Evolutionary conservation across 257 asterid genomes (phyloP).

Genomic region (Nyctanthes arbortristis): DNA sequence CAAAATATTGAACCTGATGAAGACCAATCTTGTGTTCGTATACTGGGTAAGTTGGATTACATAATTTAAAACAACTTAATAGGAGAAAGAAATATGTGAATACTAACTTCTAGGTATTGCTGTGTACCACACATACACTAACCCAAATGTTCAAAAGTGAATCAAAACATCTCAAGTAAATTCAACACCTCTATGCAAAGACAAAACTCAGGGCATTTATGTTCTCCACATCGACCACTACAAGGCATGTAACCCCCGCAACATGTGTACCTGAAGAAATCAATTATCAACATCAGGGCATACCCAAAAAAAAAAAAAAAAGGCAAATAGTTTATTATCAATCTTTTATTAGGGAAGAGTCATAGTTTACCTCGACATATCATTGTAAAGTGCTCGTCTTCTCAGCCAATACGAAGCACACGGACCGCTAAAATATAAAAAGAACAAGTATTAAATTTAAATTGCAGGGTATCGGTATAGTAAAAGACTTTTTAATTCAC

Average conservation of each 20-base stretch:
- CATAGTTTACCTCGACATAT: conserved; percentile 37
- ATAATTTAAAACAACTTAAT: background rate
- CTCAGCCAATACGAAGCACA: conserved; percentile 44
- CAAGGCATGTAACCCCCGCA: conserved; percentile 52
- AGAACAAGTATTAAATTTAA: background rate
- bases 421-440: conserved; percentile 35
- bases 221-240: conserved; percentile 49
- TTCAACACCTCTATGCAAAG: conserved; percentile 42
- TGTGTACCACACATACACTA: too few relatives aligned
- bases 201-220: conserved; percentile 41
- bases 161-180: background rate
- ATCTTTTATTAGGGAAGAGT: background rate
- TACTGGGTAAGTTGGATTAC: background rate
- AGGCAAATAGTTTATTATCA: background rate
- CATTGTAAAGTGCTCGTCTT: conserved; percentile 44
- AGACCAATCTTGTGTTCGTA: background rate
- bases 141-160: too few relatives aligned
- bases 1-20: background rate
- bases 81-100: background rate
- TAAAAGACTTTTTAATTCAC: too few relatives aligned
- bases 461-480: background rate
- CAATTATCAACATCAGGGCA: too few relatives aligned
- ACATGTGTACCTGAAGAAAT: conserved; percentile 34
- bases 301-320: background rate
- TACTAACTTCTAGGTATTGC: too few relatives aligned